Evolutionary conservation across 1,139 yeast genomes (phyloP), one percentile per base, ranked within the genome.

Genomic region (Hyphopichia pseudoburtonii): DNA sequence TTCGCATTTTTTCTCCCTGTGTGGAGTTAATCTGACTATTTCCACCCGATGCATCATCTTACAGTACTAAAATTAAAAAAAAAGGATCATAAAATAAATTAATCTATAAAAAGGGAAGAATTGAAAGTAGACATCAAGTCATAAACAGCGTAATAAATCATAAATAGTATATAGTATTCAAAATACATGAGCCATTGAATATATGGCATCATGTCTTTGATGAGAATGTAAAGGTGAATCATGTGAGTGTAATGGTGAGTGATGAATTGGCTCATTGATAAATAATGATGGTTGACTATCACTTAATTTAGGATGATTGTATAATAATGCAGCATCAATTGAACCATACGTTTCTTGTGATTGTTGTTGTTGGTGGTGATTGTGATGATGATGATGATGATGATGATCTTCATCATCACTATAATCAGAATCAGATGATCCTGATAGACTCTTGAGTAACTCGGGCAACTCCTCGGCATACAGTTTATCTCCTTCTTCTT

Each of bases 361-460:
- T 33, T 28, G n/a, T 28, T 23, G 31, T 27, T 37, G 22, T 22
- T 24, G 22, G 10, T 38, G 24, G 21, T 36, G 18, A n/a, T 34
- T 18, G 11, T 26, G 23, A 9, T 21, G 30, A 17, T 23, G 25
- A 19, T 24, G 28, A 26, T 33, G 33, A 24, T 34, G 27, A 24
- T 8, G 6, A 24, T 24, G 12, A 9, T 8, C 6, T 24, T 9
- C 14, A 24, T 24, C 10, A 29, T 55, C 56, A 28, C 60, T 66
- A 21, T 57, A 66, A n/a, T 60, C 66, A 23, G 59, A 66, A 34
- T 60, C 64, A 22, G 60, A 50, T 39, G 48, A n/a, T n/a, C n/a
- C 40, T 16, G 61, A 49, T 30, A 45, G 35, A 4, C 59, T 45
- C 24, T 49, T 44, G 27, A 57, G 48, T 24, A 62, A 52, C 28